These are phyloP conservation scores for Cystoisospora suis DNA, from an alignment of 169 alveolate genomes.

Conservation along the genomic window DNA sequence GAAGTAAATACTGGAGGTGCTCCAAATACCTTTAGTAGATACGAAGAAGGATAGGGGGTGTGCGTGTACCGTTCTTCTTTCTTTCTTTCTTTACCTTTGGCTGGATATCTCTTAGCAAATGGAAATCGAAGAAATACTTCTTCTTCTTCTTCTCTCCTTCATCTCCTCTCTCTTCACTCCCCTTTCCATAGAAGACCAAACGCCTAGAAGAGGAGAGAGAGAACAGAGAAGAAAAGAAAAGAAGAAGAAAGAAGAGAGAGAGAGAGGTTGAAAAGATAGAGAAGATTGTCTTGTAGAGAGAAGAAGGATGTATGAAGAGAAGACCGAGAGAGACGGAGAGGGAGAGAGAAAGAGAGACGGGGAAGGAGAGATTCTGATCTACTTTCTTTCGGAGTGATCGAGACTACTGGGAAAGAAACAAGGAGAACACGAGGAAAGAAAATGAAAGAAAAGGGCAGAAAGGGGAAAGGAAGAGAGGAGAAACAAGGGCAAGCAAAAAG, in stretches of 20 bases:
- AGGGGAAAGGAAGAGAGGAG: background rate
- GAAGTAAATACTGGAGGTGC: background rate
- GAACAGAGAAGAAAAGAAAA: background rate
- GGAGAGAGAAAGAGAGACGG: background rate
- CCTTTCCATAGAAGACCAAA: background rate
- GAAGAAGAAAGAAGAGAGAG: background rate
- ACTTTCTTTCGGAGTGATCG: background rate
- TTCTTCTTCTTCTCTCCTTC: constrained; percentile 12
- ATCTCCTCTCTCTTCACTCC: background rate
- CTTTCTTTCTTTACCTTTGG: background rate
- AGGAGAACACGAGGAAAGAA: background rate
- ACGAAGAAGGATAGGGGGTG: background rate
- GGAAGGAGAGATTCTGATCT: background rate
- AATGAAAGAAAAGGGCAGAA: background rate
- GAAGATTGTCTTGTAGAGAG: background rate
- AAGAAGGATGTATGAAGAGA: background rate
- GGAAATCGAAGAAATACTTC: background rate
- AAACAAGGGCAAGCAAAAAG: background rate
- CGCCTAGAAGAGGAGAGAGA: background rate
- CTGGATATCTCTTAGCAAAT: background rate
- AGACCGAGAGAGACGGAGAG: background rate
- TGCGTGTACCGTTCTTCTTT: background rate
- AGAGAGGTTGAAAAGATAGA: no score
- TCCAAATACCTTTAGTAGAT: background rate
- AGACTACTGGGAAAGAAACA: background rate